A percentile compares a stretch with the other conserved stretches of the same genome.
phyloP scores from a whole-genome alignment of 1,139 yeast genomes.

The Candida labiduridarum region DNA sequence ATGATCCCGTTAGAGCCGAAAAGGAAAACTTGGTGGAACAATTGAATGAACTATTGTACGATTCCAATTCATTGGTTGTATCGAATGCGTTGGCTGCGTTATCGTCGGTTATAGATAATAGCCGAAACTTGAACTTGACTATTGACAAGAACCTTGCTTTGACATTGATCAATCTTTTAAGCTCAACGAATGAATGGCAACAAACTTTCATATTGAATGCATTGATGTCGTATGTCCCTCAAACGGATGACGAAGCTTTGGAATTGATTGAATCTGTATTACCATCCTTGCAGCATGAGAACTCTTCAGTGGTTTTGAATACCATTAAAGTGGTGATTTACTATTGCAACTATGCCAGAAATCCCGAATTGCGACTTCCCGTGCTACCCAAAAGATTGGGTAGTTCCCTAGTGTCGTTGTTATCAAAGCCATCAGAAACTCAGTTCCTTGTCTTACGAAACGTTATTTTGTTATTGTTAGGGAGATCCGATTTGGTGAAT shows the following conservation, averaged over 20 bases:
- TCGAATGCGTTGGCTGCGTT: constrained; percentile 76
- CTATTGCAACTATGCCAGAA: constrained; percentile 64
- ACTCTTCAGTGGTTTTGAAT: constrained; percentile 79
- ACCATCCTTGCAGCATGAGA: constrained; percentile 80
- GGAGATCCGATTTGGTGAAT: constrained; percentile 61
- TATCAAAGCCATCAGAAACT: constrained; percentile 80
- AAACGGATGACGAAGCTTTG: constrained; percentile 63
- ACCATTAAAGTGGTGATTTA: constrained; percentile 74
- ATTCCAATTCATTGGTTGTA: constrained; percentile 63
- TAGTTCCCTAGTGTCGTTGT: constrained; percentile 67
- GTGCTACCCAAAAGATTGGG: constrained; percentile 64
- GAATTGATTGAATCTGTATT: constrained; percentile 65
- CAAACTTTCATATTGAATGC: constrained; percentile 73
- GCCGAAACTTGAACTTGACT: constrained; percentile 50
- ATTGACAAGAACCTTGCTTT: constrained; percentile 61
- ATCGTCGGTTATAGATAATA: constrained; percentile 62
- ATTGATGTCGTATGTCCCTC: constrained; percentile 72
- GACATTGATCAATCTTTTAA: constrained; percentile 50
- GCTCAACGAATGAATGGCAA: constrained; percentile 77
- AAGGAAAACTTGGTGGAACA: constrained; percentile 50
- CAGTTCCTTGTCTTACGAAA: constrained; percentile 84
- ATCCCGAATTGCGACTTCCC: constrained; percentile 49
- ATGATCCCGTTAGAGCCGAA: constrained; percentile 51
- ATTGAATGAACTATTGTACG: constrained; percentile 60
- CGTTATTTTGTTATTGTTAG: constrained; percentile 71